Percentiles rank a stretch among this genome's conserved stretches.
Conservation (phyloP, 2,329 filamentous ascomycete species). For the Colletotrichum sansevieriae region DNA sequence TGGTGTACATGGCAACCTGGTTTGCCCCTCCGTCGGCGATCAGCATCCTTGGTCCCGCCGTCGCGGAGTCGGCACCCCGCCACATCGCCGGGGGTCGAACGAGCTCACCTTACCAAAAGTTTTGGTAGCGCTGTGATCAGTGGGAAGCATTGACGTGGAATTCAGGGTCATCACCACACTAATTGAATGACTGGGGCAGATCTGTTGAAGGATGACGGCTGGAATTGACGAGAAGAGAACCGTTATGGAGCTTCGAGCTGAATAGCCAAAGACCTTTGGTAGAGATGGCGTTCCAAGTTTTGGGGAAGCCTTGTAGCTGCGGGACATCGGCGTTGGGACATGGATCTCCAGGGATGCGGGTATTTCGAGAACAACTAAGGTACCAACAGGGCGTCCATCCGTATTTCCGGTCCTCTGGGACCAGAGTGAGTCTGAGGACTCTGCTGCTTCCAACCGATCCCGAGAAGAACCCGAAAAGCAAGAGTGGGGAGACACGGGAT, state of each 20-base stretch:
- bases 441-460: background rate
- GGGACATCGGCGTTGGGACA: background rate
- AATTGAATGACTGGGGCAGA: constrained; percentile 25
- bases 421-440: background rate
- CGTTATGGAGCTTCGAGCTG: background rate
- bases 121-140: constrained; percentile 40
- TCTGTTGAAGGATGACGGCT: constrained; percentile 15
- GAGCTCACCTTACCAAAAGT: constrained; percentile 24
- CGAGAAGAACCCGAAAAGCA: constrained; percentile 1
- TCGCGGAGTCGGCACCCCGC: constrained; percentile 27
- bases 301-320: background rate
- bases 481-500: background rate
- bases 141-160: constrained; percentile 28
- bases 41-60: constrained; percentile 36
- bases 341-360: constrained; percentile 2
- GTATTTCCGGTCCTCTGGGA: constrained; percentile 1
- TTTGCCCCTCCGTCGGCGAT: constrained; percentile 27
- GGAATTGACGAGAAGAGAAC: background rate
- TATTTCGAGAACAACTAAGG: background rate
- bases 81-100: constrained; percentile 20
- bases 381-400: background rate
- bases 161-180: constrained; percentile 24
- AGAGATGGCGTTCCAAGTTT: background rate
- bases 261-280: constrained; percentile 1
- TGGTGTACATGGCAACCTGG: constrained; percentile 9